Conservation (phyloP, 768 basidiomycete genomes). For the Lepiota subincarnata region DNA sequence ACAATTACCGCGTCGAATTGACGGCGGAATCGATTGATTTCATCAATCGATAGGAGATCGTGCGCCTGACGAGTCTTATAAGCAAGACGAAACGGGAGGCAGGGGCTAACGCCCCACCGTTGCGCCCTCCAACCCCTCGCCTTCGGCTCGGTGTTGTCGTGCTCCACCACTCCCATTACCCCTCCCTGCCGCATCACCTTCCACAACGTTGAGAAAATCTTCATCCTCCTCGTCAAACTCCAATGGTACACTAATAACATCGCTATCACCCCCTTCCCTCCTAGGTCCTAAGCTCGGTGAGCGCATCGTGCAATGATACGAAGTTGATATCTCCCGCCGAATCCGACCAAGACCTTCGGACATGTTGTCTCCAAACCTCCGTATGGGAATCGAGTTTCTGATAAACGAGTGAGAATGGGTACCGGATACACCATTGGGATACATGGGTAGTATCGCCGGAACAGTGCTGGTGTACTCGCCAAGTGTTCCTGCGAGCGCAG, state of each 20-base stretch:
- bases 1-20: too few relatives aligned
- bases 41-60: too few relatives aligned
- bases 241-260: constrained; percentile 38
- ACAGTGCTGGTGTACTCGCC: constrained; percentile 39
- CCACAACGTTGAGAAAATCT: constrained; percentile 36
- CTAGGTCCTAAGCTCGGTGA: constrained; percentile 36
- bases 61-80: too few relatives aligned
- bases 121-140: too few relatives aligned
- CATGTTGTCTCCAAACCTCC: constrained; percentile 50
- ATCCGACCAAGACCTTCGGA: constrained; percentile 59
- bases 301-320: constrained; percentile 27
- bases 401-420: constrained; percentile 14
- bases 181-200: constrained; percentile 16
- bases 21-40: too few relatives aligned
- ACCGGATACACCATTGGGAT: constrained; percentile 64
- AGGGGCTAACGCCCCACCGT: too few relatives aligned
- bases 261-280: constrained; percentile 14
- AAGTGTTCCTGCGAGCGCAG: constrained; percentile 63
- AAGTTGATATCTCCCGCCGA: constrained; percentile 47
- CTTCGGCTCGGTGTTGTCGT: too few relatives aligned
- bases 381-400: constrained; percentile 51
- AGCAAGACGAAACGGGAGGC: too few relatives aligned
- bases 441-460: constrained; percentile 61
- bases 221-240: constrained; percentile 71
- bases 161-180: constrained; percentile 20